Evolutionary conservation across 1,284 basidiomycete genomes (phyloP).

Genomic region (Sanghuangporus baumii): DNA sequence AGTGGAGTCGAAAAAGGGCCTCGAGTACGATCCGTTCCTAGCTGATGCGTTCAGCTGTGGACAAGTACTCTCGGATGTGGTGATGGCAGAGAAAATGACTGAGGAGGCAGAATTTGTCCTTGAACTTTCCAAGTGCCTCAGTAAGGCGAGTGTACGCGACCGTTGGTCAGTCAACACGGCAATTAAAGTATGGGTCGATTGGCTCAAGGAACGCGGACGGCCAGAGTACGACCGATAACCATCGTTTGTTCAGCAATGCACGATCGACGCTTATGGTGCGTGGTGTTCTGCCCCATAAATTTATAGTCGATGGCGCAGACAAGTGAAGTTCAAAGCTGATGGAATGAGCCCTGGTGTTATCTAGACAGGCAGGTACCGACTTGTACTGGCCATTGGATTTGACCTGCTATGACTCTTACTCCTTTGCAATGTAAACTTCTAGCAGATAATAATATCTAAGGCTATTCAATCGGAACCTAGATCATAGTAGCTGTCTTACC

Average conservation of each 20-base stretch:
- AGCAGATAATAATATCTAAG: no score
- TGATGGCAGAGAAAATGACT: not conserved
- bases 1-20: not conserved
- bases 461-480: no score
- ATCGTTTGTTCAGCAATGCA: not conserved
- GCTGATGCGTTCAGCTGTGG: not conserved
- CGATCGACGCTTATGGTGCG: not conserved
- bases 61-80: not conserved
- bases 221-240: not conserved
- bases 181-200: not conserved
- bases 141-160: not conserved
- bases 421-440: no score
- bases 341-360: no score
- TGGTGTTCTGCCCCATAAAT: no score
- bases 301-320: no score
- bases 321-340: no score
- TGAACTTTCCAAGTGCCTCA: not conserved
- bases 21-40: not conserved
- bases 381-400: no score
- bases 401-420: no score
- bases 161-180: not conserved
- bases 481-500: no score
- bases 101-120: not conserved
- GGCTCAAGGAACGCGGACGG: not conserved
- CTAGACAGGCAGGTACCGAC: no score